A percentile compares a stretch with the other conserved stretches of the same genome.
phyloP scores from a whole-genome alignment of 2,329 filamentous ascomycete species.

The Phialophora expanda region DNA sequence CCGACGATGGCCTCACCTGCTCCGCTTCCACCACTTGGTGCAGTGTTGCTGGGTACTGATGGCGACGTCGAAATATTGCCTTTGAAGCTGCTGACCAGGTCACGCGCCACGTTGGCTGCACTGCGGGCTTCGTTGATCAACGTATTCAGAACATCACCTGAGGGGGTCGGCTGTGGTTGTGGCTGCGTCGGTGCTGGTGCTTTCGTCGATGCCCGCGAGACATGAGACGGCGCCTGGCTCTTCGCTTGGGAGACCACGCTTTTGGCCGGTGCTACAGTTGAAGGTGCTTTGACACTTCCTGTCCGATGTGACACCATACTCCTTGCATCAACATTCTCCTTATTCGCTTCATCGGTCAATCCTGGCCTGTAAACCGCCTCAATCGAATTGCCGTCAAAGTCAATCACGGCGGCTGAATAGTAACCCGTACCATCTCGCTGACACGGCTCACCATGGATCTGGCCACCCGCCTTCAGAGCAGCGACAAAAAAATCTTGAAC shows the following conservation, averaged over 20 bases:
- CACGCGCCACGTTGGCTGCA: constrained; percentile 36
- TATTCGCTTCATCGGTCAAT: constrained; percentile 64
- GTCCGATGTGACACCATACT: constrained; percentile 24
- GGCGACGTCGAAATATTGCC: constrained; percentile 25
- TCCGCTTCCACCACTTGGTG: constrained; percentile 39
- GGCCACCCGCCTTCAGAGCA: constrained; percentile 69
- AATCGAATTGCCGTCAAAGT: constrained; percentile 83
- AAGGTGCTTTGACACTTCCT: constrained; percentile 26
- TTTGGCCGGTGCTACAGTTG: constrained; percentile 21
- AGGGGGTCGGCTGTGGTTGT: constrained; percentile 20
- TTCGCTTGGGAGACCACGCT: constrained; percentile 22
- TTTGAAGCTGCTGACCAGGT: constrained; percentile 37
- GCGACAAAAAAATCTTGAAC: constrained; percentile 74
- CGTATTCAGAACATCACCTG: constrained; percentile 44
- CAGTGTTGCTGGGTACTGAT: constrained; percentile 39
- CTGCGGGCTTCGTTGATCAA: constrained; percentile 51
- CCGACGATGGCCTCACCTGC: constrained; percentile 71
- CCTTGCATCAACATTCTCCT: constrained; percentile 45
- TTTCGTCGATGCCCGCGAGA: constrained; percentile 1
- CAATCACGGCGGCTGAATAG: constrained; percentile 69
- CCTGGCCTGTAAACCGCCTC: constrained; percentile 70
- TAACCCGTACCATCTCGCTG: constrained; percentile 60
- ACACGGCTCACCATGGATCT: constrained; percentile 62
- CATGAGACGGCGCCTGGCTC: constrained; percentile 2
- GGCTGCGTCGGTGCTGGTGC: constrained; percentile 6